phyloP scores from a whole-genome alignment of 1,284 basidiomycete genomes.

The Sanghuangporus weigelae region DNA sequence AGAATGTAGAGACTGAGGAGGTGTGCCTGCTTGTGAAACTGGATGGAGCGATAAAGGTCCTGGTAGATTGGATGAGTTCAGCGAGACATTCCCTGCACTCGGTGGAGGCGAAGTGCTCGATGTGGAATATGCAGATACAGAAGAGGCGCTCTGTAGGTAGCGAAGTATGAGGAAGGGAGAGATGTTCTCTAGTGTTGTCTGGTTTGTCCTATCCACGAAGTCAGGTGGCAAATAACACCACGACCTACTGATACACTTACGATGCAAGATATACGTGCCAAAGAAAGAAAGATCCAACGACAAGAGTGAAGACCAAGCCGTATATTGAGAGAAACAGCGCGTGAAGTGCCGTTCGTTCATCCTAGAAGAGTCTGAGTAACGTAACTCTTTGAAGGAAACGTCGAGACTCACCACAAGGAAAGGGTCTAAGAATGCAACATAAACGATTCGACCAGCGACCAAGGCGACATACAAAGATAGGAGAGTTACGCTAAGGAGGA shows the following conservation, averaged over 20 bases:
- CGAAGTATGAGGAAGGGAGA: constrained; percentile 72
- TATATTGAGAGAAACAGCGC: constrained; percentile 60
- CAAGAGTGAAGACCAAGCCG: constrained; percentile 58
- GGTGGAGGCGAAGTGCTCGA: constrained; percentile 38
- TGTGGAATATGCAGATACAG: neutral
- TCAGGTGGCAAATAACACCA: neutral
- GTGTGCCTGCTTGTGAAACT: constrained; percentile 22
- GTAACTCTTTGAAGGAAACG: neutral
- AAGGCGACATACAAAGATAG: constrained; percentile 58
- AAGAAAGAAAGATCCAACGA: constrained; percentile 69
- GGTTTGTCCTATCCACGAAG: constrained; percentile 61
- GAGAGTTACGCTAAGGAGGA: constrained; percentile 63
- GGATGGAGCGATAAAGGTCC: constrained; percentile 49
- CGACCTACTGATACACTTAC: constrained; percentile 40
- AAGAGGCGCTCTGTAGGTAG: constrained; percentile 35
- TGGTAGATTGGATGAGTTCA: constrained; percentile 22
- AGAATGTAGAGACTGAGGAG: neutral
- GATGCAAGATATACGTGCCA: constrained; percentile 80
- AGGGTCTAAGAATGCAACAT: constrained; percentile 64
- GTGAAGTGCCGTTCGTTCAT: constrained; percentile 65
- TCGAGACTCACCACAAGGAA: constrained; percentile 45
- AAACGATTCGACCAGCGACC: constrained; percentile 53
- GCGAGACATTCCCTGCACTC: constrained; percentile 29
- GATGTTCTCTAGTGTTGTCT: constrained; percentile 80
- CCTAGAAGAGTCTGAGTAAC: constrained; percentile 31